These are phyloP conservation scores for Pelargonium cotyledonis DNA, from an alignment of 441 rosid species.

Conservation along the genomic window DNA sequence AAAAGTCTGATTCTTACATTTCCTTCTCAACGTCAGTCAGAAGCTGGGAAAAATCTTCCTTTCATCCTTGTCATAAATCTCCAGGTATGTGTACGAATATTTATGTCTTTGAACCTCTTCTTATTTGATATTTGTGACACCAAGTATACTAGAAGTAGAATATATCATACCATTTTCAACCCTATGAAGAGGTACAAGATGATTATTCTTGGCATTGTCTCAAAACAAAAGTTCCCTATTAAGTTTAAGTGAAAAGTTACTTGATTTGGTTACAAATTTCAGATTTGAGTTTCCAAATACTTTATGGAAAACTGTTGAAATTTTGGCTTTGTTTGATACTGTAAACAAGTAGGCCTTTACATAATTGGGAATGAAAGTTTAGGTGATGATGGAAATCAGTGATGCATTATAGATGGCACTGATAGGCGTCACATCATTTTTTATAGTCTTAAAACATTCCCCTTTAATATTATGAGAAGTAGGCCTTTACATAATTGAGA, in stretches of 20 bases:
- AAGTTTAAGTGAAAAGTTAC: too few species aligned
- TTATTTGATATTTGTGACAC: neutral
- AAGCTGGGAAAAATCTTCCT: conserved; percentile 84
- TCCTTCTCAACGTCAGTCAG: conserved; percentile 52
- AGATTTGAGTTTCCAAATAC: too few species aligned
- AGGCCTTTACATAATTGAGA: neutral
- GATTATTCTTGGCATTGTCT: too few species aligned
- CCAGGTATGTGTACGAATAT: conserved; percentile 47
- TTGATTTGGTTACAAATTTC: too few species aligned
- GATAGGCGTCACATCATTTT: neutral
- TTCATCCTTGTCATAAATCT: conserved; percentile 82
- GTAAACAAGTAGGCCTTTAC: conserved; percentile 1
- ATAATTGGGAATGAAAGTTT: neutral
- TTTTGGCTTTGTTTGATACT: neutral
- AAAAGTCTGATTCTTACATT: neutral
- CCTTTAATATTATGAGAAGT: neutral
- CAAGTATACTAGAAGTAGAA: neutral
- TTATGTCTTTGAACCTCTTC: neutral
- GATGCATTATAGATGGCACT: neutral
- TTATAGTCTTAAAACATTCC: too few species aligned
- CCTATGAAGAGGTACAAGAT: conserved; percentile 5
- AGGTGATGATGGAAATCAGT: neutral
- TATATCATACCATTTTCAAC: neutral
- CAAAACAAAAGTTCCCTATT: too few species aligned
- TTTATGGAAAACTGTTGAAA: too few species aligned